These are phyloP conservation scores for Panellus pusillus DNA, from an alignment of 768 basidiomycete genomes.

Conservation along the genomic window DNA sequence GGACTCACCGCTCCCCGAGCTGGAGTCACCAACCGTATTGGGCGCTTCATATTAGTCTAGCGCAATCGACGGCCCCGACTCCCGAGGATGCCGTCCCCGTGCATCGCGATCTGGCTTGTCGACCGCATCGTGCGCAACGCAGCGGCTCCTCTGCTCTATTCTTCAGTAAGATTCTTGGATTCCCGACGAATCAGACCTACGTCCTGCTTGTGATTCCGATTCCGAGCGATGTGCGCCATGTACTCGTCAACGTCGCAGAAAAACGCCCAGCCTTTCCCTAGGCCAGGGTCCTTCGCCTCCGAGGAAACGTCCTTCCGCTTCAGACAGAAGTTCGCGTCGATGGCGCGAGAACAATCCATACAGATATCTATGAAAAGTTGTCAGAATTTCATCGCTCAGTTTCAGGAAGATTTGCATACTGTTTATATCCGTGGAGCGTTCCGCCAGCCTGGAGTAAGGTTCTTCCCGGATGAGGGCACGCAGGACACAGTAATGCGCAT, in stretches of 20 bases:
- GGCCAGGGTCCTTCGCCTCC: slow-evolving; percentile 23
- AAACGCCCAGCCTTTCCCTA: slow-evolving; percentile 27
- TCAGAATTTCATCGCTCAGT: not conserved
- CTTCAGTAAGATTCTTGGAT: not conserved
- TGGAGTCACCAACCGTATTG: slow-evolving; percentile 20
- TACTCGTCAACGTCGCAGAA: slow-evolving; percentile 11
- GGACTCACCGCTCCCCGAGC: slow-evolving; percentile 19
- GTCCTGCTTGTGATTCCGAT: not conserved
- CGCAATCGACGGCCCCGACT: slow-evolving; percentile 9
- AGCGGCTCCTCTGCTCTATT: slow-evolving; percentile 11
- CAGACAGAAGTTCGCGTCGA: slow-evolving; percentile 31
- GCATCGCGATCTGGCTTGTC: not conserved
- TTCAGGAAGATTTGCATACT: not conserved
- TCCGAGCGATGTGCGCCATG: not conserved
- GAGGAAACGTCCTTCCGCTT: slow-evolving; percentile 26
- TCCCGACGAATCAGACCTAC: not conserved
- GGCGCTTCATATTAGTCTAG: slow-evolving; percentile 10
- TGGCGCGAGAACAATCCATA: slow-evolving; percentile 23
- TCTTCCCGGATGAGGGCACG: slow-evolving; percentile 28
- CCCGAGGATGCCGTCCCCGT: slow-evolving; percentile 4
- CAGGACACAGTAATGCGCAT: slow-evolving; percentile 27
- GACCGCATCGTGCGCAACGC: slow-evolving; percentile 7
- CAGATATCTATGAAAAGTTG: slow-evolving; percentile 16
- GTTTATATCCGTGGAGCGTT: slow-evolving; percentile 3
- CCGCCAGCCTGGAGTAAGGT: slow-evolving; percentile 25